Evolutionary conservation across 1,284 basidiomycete genomes (phyloP), one percentile per base, ranked within the genome.

Genomic region (Coniferiporia sulphurascens): DNA sequence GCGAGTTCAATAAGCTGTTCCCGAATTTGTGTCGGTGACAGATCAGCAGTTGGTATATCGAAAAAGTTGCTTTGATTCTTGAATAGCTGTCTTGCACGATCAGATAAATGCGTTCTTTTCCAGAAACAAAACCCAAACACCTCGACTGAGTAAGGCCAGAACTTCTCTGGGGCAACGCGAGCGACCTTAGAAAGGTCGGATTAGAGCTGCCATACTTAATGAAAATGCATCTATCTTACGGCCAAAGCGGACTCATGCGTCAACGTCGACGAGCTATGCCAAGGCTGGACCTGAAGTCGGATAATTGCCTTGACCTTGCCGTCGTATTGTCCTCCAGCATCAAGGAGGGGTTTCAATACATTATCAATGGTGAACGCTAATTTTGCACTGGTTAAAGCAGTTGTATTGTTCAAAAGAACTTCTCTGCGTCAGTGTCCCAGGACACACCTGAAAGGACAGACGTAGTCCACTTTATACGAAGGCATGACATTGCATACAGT

Each of bases 241-340:
- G 91, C 91, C 9, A 95, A 76, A 10, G 83, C 85, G 15, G 93
- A 90, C 74, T 98, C 94, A 65, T 91, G 87, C 1, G 85, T 83
- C 61, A 87, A 79, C 0, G 87, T 89, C 0, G 89, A 91, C 51
- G 83, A 75, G 15, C 77, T 80, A 68, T 94, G 92, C 91, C 92
- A 90, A 0, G 88, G 87, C 71, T 91, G 95, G 38, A 93, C 87
- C 67, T 95, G 93, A 34, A 85, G 81, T 53, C 95, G 78, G 64
- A 93, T 76, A 67, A 96, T 85, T 46, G 88, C 75, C 72, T 91
- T 90, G 60, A 95, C 84, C 71, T 89, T 89, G 44, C 86, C 87
- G 8, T 81, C 77, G 71, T 93, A 93, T 68, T 81, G 79, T 13
- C 89, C 89, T 13, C 83, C 84, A 15, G 77, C 69, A 17, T 74